Evolutionary conservation across 306 rosid species (phyloP), one percentile per base, ranked within the genome.

Genomic region (Quercus gilva): DNA sequence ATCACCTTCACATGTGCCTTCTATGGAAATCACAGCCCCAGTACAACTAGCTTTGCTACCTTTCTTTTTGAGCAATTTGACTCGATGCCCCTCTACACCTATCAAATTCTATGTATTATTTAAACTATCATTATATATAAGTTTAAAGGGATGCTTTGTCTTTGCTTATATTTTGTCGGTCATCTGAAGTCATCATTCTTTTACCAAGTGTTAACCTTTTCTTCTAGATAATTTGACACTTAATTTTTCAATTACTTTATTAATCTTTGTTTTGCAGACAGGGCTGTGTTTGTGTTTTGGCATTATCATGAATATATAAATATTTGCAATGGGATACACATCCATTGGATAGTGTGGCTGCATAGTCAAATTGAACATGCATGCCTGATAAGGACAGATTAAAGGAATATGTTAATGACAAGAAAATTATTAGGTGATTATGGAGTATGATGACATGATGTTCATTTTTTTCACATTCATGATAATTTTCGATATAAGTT

Each of bases 1-100:
- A 71, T 86, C 91, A 73, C 76, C 89, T 85, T 82, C 98, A 92
- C 98, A 88, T 92, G 97, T 92, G 53, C 88, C 91, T 89, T 89
- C 80, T 83, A 20, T 60, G 86, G 91, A 84, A 85, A 80, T 92
- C 89, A 85, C 86, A 73, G 83, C 87, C 88, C 82, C 76, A 70
- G 5, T 68, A 61, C 79, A 64, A 56, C 86, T 78, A 75, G 37
- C 84, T 71, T 71, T 73, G 45, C 70, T 68, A 31, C 78, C 68
- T 76, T 49, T 71, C 69, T 77, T 37, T 53, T 33, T 29, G 20
- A 8, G 1, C 67, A 1, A 55, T n/a, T n/a, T 86, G 55, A 63
- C 85, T 4, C 11, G 58, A 53, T 57, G 67, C 49, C 86, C 87
- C 88, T 76, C 60, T 25, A 26, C 3, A 3, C 33, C 4, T 45